Evolutionary conservation across 192 early-diverging fungal genomes (phyloP), one percentile per base, ranked within the genome.

Genomic region (Coemansia sp.): DNA sequence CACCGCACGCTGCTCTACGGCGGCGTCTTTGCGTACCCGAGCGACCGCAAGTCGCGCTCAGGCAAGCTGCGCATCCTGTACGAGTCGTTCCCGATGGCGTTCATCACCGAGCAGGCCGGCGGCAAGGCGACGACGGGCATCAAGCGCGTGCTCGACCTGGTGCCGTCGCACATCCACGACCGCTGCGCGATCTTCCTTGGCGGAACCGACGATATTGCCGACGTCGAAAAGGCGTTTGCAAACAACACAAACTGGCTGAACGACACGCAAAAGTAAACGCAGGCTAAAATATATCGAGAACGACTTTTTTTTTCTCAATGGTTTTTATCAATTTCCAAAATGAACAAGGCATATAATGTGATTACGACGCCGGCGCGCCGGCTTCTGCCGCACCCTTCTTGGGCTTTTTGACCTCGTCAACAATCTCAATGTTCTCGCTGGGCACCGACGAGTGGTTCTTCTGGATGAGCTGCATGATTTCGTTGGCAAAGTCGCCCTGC

Each of bases 1-100:
- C 95, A 98, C 81, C 87, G 95, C 53, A 98, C 95, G 41, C 74
- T 96, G 44, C 82, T 94, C 34, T 94, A 93, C 50, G 91, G 91
- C 57, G 92, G 91, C n/a, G 84, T 93, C 53, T 94, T 93, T 82
- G 82, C 90, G 58, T 93, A 96, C 69, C 92, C 92, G 1, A 85
- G 84, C 55, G 86, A 87, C 58, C 81, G 76, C 69, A 89, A 83
- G 74, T 90, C 89, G 48, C 86, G 84, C 81, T 81, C 83, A 14
- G 93, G 91, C 70, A 98, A 98, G 75, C 89, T 98, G 58, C 85
- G 96, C 61, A 85, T 98, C 44, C 81, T 98, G 45, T 98, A 98
- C 78, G 96, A 98, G 82, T 91, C 92, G 69, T 98, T 96, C 84
- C 96, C 94, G n/a, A 98, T 98, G 96, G 87, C 93, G 0, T 90